These are phyloP conservation scores for Myxozyma mucilagina DNA, from an alignment of 805 yeast genomes.

Conservation along the genomic window DNA sequence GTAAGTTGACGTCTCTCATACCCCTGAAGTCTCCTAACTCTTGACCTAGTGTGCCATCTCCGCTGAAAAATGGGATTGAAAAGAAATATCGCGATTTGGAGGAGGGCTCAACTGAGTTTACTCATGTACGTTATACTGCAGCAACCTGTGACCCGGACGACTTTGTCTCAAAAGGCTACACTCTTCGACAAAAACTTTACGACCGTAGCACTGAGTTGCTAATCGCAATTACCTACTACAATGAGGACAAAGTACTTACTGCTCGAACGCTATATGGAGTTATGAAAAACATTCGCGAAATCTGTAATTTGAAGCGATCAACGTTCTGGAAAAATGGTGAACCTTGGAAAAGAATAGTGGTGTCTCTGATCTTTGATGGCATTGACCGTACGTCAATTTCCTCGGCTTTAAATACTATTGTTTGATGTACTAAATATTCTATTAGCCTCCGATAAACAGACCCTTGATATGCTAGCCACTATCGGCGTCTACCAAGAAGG, in stretches of 20 bases:
- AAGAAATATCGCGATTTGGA: constrained; percentile 44
- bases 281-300: constrained; percentile 62
- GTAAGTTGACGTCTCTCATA: constrained; percentile 3
- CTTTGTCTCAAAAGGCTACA: constrained; percentile 55
- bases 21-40: no score
- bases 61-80: constrained; percentile 43
- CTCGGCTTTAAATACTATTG: not conserved
- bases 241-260: constrained; percentile 62
- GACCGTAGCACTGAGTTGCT: constrained; percentile 61
- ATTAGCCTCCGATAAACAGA: constrained; percentile 55
- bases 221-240: constrained; percentile 65
- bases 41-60: constrained; percentile 43
- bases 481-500: constrained; percentile 69
- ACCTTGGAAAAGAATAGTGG: constrained; percentile 65
- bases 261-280: constrained; percentile 62
- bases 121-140: constrained; percentile 60
- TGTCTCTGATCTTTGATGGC: constrained; percentile 64
- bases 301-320: constrained; percentile 51
- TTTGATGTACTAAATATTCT: not conserved
- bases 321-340: constrained; percentile 52
- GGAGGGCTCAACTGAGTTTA: constrained; percentile 49
- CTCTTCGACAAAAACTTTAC: constrained; percentile 57
- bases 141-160: constrained; percentile 72
- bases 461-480: constrained; percentile 63
- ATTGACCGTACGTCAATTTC: constrained; percentile 46